Percentiles rank a stretch among this genome's conserved stretches.
phyloP scores from a whole-genome alignment of 2,329 filamentous ascomycete genomes.

The Epichloe baconii region DNA sequence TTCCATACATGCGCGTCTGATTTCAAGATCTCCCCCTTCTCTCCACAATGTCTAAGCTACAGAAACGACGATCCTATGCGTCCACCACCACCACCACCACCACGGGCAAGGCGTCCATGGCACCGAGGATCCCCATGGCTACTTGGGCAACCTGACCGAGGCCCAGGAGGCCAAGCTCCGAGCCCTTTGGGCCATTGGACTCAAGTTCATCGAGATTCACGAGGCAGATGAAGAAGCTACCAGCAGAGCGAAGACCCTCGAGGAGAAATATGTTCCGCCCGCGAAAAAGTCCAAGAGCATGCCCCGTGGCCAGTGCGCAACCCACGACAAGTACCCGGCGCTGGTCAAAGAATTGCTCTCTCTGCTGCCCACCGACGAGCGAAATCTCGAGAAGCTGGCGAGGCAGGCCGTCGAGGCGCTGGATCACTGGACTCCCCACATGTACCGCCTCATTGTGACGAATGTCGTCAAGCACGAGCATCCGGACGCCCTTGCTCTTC shows the following conservation, averaged over 20 bases:
- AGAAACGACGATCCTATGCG: too few species aligned
- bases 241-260: conserved; percentile 13
- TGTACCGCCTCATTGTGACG: conserved; percentile 68
- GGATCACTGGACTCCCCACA: conserved; percentile 57
- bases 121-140: not conserved
- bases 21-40: too few species aligned
- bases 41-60: too few species aligned
- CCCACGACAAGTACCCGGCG: conserved; percentile 32
- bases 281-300: conserved; percentile 19
- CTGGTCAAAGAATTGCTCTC: conserved; percentile 20
- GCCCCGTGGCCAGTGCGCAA: conserved; percentile 56
- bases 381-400: conserved; percentile 79
- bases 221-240: conserved; percentile 10
- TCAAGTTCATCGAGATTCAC: conserved; percentile 56
- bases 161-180: conserved; percentile 74
- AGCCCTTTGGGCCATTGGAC: conserved; percentile 63
- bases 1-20: too few species aligned
- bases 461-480: conserved; percentile 83
- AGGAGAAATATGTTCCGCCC: conserved; percentile 20
- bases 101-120: not conserved
- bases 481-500: conserved; percentile 64
- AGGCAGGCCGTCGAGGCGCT: conserved; percentile 70
- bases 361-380: conserved; percentile 34
- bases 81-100: not conserved
- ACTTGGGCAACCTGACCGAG: conserved; percentile 55